These are phyloP conservation scores for Trichopus zeylanicus DNA, from an alignment of 116 monocot genomes.

Conservation along the genomic window DNA sequence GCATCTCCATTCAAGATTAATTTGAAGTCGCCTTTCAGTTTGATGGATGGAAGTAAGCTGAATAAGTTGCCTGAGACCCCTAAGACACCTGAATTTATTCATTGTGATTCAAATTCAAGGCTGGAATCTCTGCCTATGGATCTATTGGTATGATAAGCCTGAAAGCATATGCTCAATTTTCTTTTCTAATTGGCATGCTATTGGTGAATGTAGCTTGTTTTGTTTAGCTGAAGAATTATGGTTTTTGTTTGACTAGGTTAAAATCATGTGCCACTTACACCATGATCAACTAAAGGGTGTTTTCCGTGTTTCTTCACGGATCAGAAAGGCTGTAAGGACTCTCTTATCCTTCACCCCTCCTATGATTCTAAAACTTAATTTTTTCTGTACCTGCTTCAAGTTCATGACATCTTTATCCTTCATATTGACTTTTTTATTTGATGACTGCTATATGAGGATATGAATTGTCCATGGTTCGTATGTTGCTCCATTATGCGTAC, in stretches of 20 bases:
- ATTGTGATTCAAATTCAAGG: slow-evolving; percentile 33
- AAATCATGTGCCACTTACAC: slow-evolving; percentile 79
- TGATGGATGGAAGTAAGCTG: slow-evolving; percentile 13
- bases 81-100: slow-evolving; percentile 26
- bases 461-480: no score
- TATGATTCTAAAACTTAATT: no score
- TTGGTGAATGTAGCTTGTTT: not conserved
- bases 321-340: slow-evolving; percentile 68
- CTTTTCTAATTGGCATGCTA: not conserved
- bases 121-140: slow-evolving; percentile 86
- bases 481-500: no score
- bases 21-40: slow-evolving; percentile 2
- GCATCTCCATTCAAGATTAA: slow-evolving; percentile 20
- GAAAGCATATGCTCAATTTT: not conserved
- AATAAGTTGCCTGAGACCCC: slow-evolving; percentile 46
- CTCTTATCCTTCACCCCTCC: not conserved
- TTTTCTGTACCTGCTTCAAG: no score
- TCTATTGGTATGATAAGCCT: slow-evolving; percentile 43
- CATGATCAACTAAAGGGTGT: slow-evolving; percentile 78
- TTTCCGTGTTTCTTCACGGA: slow-evolving; percentile 77
- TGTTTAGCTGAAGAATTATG: not conserved
- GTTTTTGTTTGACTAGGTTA: slow-evolving; percentile 30
- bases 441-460: no score
- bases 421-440: no score
- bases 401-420: no score